Conservation (phyloP, 2,329 filamentous ascomycete genomes). For the Fusarium tuaranense region DNA sequence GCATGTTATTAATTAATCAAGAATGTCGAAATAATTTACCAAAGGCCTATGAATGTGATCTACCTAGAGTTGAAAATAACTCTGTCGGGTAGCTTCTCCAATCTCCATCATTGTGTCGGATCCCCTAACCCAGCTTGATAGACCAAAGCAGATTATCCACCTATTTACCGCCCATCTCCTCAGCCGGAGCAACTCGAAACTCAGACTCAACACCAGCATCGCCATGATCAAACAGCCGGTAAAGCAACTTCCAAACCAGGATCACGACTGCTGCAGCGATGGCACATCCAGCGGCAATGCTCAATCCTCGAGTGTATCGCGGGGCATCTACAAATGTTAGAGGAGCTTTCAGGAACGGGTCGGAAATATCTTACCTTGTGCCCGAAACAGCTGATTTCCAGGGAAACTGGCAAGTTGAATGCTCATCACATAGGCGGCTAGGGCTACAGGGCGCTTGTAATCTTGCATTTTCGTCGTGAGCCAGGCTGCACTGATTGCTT, state of each 20-base stretch:
- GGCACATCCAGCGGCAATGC: slow-evolving; percentile 41
- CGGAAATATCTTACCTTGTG: slow-evolving; percentile 36
- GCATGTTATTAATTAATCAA: background rate
- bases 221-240: slow-evolving; percentile 43
- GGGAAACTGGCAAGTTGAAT: slow-evolving; percentile 48
- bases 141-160: background rate
- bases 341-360: background rate
- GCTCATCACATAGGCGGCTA: slow-evolving; percentile 48
- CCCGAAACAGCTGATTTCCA: slow-evolving; percentile 46
- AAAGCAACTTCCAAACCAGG: slow-evolving; percentile 46
- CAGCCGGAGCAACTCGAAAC: slow-evolving; percentile 1
- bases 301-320: slow-evolving; percentile 41
- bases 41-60: background rate
- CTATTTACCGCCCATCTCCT: background rate
- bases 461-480: slow-evolving; percentile 46
- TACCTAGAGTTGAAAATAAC: background rate
- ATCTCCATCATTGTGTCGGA: background rate
- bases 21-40: background rate
- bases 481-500: slow-evolving; percentile 48
- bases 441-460: slow-evolving; percentile 43
- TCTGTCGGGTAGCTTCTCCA: background rate
- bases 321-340: slow-evolving; percentile 38
- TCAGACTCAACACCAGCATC: slow-evolving; percentile 41
- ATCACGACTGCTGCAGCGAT: slow-evolving; percentile 43
- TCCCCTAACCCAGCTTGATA: background rate